phyloP scores from a whole-genome alignment of 148 eudicot species.

The Salicornia ramosissima region DNA sequence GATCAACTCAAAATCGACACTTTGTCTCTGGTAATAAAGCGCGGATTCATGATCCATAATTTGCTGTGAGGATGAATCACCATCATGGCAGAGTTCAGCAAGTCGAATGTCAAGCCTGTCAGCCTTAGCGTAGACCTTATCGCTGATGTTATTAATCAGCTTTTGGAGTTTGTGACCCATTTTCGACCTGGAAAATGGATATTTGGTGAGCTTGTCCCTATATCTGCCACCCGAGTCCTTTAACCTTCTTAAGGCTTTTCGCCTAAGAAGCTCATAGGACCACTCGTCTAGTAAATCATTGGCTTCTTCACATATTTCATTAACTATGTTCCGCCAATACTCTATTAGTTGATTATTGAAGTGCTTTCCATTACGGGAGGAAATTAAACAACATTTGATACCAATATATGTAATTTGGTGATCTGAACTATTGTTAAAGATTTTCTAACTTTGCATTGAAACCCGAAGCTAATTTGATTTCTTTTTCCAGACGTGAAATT shows the following conservation, averaged over 20 bases:
- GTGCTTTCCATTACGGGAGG: background rate
- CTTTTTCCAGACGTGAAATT: background rate
- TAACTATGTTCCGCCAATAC: constrained; percentile 5
- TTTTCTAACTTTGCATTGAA: background rate
- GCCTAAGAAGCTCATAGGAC: background rate
- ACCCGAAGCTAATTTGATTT: background rate
- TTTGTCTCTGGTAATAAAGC: too few relatives aligned
- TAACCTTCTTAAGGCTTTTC: background rate
- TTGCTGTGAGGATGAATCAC: too few relatives aligned
- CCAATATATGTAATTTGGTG: background rate
- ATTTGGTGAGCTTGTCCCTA: background rate
- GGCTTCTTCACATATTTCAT: background rate
- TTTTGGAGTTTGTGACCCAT: too few relatives aligned
- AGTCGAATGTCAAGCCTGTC: too few relatives aligned
- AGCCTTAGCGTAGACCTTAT: too few relatives aligned
- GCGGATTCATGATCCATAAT: too few relatives aligned
- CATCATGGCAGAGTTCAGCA: too few relatives aligned
- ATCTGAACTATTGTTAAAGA: background rate
- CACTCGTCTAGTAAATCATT: constrained; percentile 8
- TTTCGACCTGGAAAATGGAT: too few relatives aligned
- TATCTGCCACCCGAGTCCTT: too few relatives aligned
- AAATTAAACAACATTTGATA: too few relatives aligned
- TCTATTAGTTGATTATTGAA: background rate
- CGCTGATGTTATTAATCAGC: too few relatives aligned
- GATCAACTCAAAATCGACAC: constrained; percentile 1